Evolutionary conservation across 2,329 filamentous ascomycete species (phyloP).

Genomic region (Acrodontium crateriforme): DNA sequence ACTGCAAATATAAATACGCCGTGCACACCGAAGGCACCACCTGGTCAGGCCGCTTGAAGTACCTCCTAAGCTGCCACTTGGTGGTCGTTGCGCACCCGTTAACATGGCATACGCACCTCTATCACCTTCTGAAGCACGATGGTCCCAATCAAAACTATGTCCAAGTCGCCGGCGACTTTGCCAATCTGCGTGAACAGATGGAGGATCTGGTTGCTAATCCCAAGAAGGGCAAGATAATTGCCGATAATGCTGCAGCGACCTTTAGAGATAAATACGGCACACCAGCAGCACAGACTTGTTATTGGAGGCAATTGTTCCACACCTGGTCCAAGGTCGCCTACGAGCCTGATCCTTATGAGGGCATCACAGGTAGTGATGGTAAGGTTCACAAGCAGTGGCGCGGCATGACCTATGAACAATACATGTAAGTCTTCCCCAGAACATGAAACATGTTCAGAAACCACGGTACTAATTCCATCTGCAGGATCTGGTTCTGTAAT

Average conservation of each 20-base stretch:
- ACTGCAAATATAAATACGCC: slow-evolving; percentile 20
- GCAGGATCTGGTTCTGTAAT: too few relatives aligned
- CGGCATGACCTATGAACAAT: slow-evolving; percentile 18
- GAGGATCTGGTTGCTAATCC: slow-evolving; percentile 12
- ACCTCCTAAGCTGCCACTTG: slow-evolving; percentile 21
- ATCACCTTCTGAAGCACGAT: slow-evolving; percentile 15
- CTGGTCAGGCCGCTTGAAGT: slow-evolving; percentile 22
- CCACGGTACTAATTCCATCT: too few relatives aligned
- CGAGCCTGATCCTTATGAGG: slow-evolving; percentile 11
- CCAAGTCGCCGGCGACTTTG: slow-evolving; percentile 17
- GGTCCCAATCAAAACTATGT: slow-evolving; percentile 21
- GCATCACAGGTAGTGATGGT: slow-evolving; percentile 7
- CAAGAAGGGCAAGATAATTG: slow-evolving; percentile 12
- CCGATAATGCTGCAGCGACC: slow-evolving; percentile 13
- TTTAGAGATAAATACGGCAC: slow-evolving; percentile 20
- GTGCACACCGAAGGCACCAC: slow-evolving; percentile 23
- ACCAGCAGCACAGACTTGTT: slow-evolving; percentile 18
- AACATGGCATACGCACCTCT: slow-evolving; percentile 19
- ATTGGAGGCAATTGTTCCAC: slow-evolving; percentile 18
- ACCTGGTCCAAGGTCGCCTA: slow-evolving; percentile 19
- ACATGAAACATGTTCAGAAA: too few relatives aligned
- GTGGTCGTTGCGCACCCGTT: slow-evolving; percentile 18
- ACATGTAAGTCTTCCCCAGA: slow-evolving; percentile 13
- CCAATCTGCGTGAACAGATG: slow-evolving; percentile 15
- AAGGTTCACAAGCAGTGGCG: slow-evolving; percentile 10